Percentiles rank a stretch among this genome's conserved stretches.
These are phyloP conservation scores for Phytophthora gonapodyides DNA, from an alignment of 352 stramenopile genomes.

Conservation along the genomic window DNA sequence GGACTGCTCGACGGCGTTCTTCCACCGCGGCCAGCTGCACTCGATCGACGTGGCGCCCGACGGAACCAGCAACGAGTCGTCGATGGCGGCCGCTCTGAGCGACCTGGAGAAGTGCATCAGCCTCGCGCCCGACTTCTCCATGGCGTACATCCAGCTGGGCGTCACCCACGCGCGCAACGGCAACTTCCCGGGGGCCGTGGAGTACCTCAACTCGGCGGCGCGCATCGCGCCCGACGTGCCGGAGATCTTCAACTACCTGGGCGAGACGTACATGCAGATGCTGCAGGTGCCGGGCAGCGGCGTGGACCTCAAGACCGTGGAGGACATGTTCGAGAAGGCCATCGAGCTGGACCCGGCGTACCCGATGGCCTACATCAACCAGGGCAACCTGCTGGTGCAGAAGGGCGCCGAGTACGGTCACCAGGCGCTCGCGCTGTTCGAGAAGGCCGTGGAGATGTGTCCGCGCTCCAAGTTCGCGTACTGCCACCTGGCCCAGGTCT, in stretches of 20 bases:
- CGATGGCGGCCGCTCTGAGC: conserved; percentile 56
- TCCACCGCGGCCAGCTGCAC: conserved; percentile 83
- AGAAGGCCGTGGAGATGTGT: conserved; percentile 78
- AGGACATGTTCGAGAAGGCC: conserved; percentile 83
- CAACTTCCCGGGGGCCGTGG: conserved; percentile 73
- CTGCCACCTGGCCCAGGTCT: conserved; percentile 83
- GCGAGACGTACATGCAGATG: conserved; percentile 89
- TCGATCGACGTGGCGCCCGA: conserved; percentile 72
- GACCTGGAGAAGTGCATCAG: conserved; percentile 78
- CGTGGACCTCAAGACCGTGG: conserved; percentile 61
- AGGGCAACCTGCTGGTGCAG: conserved; percentile 80
- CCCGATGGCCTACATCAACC: conserved; percentile 89
- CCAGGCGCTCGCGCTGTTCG: conserved; percentile 72
- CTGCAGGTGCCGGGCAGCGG: conserved; percentile 52
- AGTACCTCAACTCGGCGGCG: conserved; percentile 66
- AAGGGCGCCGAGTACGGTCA: conserved; percentile 73
- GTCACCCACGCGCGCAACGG: conserved; percentile 74
- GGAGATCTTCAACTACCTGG: conserved; percentile 89
- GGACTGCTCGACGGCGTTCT: conserved; percentile 74
- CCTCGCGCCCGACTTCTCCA: conserved; percentile 73
- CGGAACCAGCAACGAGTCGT: conserved; percentile 53
- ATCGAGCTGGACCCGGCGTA: conserved; percentile 81
- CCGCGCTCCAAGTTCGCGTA: conserved; percentile 85
- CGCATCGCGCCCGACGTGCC: conserved; percentile 74
- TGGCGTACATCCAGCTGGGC: conserved; percentile 85